These are phyloP conservation scores for Dalbergia oliveri DNA, from an alignment of 306 rosid genomes.

Conservation along the genomic window DNA sequence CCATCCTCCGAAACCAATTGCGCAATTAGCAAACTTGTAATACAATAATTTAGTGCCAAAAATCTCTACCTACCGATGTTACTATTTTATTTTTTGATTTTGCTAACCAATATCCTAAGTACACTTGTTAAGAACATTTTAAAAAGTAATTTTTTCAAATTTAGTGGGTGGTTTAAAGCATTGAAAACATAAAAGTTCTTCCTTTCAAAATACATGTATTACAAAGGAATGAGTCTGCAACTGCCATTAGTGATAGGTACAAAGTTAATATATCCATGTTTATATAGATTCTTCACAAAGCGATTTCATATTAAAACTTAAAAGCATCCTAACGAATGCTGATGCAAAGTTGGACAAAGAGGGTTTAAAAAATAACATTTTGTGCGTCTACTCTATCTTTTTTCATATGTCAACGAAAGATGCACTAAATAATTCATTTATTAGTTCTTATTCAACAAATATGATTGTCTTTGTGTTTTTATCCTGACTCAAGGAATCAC, in stretches of 20 bases:
- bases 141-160: too few species aligned
- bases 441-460: constrained; percentile 8
- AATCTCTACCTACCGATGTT: neutral
- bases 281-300: constrained; percentile 1
- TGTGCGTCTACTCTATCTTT: neutral
- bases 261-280: neutral
- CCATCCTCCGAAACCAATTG: constrained; percentile 10
- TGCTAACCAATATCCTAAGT: too few species aligned
- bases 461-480: neutral
- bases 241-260: neutral
- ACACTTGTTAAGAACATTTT: too few species aligned
- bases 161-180: too few species aligned
- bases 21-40: neutral
- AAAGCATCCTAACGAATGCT: neutral
- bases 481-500: neutral
- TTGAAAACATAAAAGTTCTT: too few species aligned
- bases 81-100: too few species aligned
- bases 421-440: constrained; percentile 14
- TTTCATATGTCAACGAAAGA: neutral
- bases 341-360: constrained; percentile 9
- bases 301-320: neutral
- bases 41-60: constrained; percentile 15
- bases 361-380: neutral
- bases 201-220: neutral
- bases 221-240: neutral